A percentile compares a stretch with the other conserved stretches of the same genome.
Evolutionary conservation across 2,329 filamentous ascomycete genomes (phyloP).

Genomic region (Setomelanomma holmii): DNA sequence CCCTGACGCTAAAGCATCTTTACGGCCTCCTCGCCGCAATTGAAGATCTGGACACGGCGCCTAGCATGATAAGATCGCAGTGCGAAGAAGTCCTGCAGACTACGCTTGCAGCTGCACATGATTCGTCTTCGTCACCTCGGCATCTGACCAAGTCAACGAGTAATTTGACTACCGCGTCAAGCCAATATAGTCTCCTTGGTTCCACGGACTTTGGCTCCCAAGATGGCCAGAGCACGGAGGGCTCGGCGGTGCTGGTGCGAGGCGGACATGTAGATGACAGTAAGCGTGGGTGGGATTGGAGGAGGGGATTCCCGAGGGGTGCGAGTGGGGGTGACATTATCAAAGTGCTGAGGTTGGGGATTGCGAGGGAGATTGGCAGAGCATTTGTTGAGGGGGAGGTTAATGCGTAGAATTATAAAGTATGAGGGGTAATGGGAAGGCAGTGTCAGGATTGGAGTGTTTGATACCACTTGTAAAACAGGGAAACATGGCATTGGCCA

Average conservation of each 20-base stretch:
- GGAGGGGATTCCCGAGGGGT: conserved; percentile 62
- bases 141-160: conserved; percentile 66
- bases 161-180: conserved; percentile 61
- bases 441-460: no score
- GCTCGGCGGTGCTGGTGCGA: conserved; percentile 58
- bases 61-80: conserved; percentile 72
- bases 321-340: conserved; percentile 75
- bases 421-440: no score
- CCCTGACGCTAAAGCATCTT: conserved; percentile 75
- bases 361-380: conserved; percentile 76
- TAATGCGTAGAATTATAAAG: no score
- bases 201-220: conserved; percentile 71
- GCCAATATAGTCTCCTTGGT: conserved; percentile 73
- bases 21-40: conserved; percentile 77
- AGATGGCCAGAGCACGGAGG: conserved; percentile 42
- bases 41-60: conserved; percentile 80
- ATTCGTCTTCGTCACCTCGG: conserved; percentile 11
- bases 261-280: conserved; percentile 45
- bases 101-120: conserved; percentile 74
- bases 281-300: conserved; percentile 77
- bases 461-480: no score
- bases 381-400: conserved; percentile 74
- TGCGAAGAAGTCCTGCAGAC: conserved; percentile 81
- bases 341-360: conserved; percentile 71
- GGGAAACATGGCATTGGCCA: no score